A percentile compares a stretch with the other conserved stretches of the same genome.
Conservation (phyloP, 1,139 yeast species). For the Yamadazyma jaroonii region DNA sequence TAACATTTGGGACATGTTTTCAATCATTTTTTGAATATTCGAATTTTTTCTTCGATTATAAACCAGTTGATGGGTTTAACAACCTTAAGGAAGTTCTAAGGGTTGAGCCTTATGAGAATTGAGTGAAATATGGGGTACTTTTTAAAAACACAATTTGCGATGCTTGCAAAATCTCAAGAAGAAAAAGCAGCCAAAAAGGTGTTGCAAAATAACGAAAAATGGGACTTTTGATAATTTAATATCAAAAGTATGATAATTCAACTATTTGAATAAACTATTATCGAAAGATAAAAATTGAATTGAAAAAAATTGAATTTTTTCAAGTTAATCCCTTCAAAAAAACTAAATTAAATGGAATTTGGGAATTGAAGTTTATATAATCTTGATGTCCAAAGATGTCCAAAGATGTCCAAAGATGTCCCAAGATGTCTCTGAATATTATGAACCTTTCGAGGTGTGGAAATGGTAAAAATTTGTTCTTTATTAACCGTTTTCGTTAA, state of each 20-base stretch:
- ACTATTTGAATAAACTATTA: too few species aligned
- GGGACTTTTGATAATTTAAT: too few species aligned
- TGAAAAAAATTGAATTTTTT: too few species aligned
- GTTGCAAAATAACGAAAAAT: background rate
- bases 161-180: background rate
- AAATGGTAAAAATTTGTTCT: background rate
- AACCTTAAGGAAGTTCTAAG: background rate
- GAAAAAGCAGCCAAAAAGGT: slow-evolving; percentile 1
- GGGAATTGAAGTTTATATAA: slow-evolving; percentile 1
- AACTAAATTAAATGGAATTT: background rate
- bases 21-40: slow-evolving; percentile 7
- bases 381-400: too few species aligned
- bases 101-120: background rate
- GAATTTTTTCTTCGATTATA: background rate
- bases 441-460: background rate
- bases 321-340: too few species aligned
- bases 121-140: too few species aligned
- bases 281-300: too few species aligned
- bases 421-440: background rate
- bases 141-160: too few species aligned
- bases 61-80: too few species aligned
- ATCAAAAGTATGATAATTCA: too few species aligned
- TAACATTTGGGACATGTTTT: slow-evolving; percentile 8
- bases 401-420: too few species aligned
- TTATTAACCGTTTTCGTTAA: too few species aligned